Conservation (phyloP, 192 early-diverging fungal species). For the Phycomyces blakesleeanus region DNA sequence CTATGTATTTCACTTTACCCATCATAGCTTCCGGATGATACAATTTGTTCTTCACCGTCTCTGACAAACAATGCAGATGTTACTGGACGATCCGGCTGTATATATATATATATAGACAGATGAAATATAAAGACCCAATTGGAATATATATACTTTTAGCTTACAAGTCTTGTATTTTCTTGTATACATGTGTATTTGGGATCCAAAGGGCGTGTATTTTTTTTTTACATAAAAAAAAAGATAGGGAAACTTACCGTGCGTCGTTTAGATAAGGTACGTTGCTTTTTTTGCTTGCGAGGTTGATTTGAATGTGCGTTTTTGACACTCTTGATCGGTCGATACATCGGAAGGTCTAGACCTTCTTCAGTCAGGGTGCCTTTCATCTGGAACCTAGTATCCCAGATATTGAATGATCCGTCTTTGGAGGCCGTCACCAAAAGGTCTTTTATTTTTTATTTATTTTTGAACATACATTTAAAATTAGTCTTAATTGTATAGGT, state of each 20-base stretch:
- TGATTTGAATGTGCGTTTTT: conserved; percentile 39
- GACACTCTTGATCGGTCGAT: conserved; percentile 43
- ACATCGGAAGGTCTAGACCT: conserved; percentile 1
- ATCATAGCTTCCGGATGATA: conserved; percentile 60
- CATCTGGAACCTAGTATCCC: conserved; percentile 24
- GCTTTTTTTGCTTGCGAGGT: not conserved
- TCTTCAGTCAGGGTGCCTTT: not conserved
- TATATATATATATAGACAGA: too few species aligned
- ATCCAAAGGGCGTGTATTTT: too few species aligned
- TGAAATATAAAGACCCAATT: too few species aligned
- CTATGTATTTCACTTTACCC: too few species aligned
- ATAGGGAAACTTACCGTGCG: not conserved
- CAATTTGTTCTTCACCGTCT: conserved; percentile 45
- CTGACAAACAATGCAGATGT: conserved; percentile 51
- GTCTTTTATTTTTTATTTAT: too few species aligned
- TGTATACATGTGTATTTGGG: too few species aligned
- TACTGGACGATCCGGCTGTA: conserved; percentile 33
- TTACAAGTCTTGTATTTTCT: too few species aligned
- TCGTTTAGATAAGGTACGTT: not conserved
- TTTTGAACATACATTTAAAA: too few species aligned
- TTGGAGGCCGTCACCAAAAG: conserved; percentile 19
- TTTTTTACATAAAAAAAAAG: too few species aligned
- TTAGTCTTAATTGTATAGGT: too few species aligned
- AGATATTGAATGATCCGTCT: conserved; percentile 24
- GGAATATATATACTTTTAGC: too few species aligned